Conservation (phyloP, 2,329 filamentous ascomycete species). For the Cercospora brassicicola region DNA sequence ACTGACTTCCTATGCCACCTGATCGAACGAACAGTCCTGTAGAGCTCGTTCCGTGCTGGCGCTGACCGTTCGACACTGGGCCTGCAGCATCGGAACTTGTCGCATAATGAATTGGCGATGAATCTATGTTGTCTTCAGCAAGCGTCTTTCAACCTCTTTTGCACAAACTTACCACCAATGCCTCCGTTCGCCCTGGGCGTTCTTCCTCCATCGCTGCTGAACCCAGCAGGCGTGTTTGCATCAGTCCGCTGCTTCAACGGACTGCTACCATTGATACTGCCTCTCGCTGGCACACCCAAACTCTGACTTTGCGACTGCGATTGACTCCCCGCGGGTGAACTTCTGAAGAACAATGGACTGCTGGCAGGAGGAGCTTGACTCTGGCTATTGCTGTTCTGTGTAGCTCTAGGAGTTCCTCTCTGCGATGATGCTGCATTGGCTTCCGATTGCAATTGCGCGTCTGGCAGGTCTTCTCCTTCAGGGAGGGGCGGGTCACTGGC, state of each 20-base stretch:
- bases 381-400: constrained; percentile 28
- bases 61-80: constrained; percentile 48
- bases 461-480: constrained; percentile 25
- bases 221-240: constrained; percentile 31
- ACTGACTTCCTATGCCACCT: constrained; percentile 53
- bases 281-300: constrained; percentile 35
- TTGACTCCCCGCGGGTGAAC: constrained; percentile 55
- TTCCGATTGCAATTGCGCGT: constrained; percentile 47
- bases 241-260: constrained; percentile 43
- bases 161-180: constrained; percentile 60
- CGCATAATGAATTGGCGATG: constrained; percentile 87
- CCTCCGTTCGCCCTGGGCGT: constrained; percentile 68
- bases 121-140: constrained; percentile 59
- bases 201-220: constrained; percentile 60
- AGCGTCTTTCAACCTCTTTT: not conserved
- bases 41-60: constrained; percentile 60
- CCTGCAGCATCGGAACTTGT: constrained; percentile 67
- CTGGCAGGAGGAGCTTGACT: constrained; percentile 52
- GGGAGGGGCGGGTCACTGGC: constrained; percentile 42
- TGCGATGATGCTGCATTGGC: constrained; percentile 40
- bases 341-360: constrained; percentile 77
- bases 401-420: constrained; percentile 23
- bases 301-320: constrained; percentile 32
- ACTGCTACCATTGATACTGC: constrained; percentile 52
- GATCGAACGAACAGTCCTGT: constrained; percentile 82